Conservation (phyloP, 495 filamentous ascomycete genomes). For the Peziza echinospora region DNA sequence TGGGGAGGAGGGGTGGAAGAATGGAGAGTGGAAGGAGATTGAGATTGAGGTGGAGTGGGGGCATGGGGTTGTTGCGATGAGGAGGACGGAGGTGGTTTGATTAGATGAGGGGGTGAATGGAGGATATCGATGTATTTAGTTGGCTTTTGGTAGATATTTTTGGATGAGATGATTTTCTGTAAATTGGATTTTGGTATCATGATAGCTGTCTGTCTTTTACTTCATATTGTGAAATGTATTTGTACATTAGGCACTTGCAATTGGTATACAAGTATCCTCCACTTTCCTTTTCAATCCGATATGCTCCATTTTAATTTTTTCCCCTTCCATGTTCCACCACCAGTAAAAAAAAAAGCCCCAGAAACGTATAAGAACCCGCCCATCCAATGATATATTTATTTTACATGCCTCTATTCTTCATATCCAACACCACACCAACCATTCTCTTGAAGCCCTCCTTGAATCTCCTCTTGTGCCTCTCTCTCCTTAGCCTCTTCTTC, state of each 20-base stretch:
- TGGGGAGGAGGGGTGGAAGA: slow-evolving; percentile 26
- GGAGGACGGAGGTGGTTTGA: neutral
- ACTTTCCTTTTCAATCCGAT: neutral
- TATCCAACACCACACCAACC: slow-evolving; percentile 35
- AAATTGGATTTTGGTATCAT: neutral
- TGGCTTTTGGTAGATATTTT: no score
- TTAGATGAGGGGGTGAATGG: neutral
- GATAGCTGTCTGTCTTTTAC: neutral
- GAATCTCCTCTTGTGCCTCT: slow-evolving; percentile 47
- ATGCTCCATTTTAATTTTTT: neutral
- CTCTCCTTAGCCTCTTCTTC: slow-evolving; percentile 44
- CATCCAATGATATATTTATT: neutral
- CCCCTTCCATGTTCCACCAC: neutral
- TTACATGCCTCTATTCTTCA: slow-evolving; percentile 56
- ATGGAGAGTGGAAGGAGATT: slow-evolving; percentile 29
- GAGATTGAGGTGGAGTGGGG: slow-evolving; percentile 34
- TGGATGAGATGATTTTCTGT: no score
- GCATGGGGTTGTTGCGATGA: slow-evolving; percentile 28
- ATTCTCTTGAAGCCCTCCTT: slow-evolving; percentile 39
- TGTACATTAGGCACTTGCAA: neutral
- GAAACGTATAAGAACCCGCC: neutral
- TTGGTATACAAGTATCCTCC: neutral
- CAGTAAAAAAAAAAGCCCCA: neutral
- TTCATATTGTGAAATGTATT: neutral
- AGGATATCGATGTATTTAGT: neutral